These are phyloP conservation scores for Fraxinus sp. DNA, from an alignment of 305 asterid species.

Conservation along the genomic window DNA sequence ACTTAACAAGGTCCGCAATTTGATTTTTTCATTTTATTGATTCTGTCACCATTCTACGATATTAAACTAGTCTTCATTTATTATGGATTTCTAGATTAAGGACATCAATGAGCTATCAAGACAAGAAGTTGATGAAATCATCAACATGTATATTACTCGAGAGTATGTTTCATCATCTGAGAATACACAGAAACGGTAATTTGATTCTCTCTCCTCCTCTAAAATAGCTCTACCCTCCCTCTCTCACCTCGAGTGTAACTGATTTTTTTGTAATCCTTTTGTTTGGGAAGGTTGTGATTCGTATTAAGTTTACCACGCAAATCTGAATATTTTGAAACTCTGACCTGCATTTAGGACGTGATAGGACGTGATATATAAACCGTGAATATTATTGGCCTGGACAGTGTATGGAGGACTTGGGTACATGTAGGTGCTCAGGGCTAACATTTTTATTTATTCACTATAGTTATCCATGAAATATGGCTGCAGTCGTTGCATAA, in stretches of 20 bases:
- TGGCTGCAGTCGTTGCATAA: not conserved
- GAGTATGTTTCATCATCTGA: slow-evolving; percentile 64
- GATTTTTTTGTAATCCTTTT: not conserved
- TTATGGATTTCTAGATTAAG: slow-evolving; percentile 51
- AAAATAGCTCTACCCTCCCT: not conserved
- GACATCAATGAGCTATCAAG: slow-evolving; percentile 93
- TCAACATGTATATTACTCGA: slow-evolving; percentile 55
- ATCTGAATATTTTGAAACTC: not conserved
- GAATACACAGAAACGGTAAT: slow-evolving; percentile 76
- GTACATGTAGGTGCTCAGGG: not conserved
- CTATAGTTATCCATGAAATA: not conserved
- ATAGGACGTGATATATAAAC: not conserved
- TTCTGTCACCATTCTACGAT: slow-evolving; percentile 10
- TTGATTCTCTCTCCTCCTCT: slow-evolving; percentile 12
- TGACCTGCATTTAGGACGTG: not conserved
- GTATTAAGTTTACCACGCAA: not conserved
- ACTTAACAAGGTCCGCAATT: slow-evolving; percentile 64
- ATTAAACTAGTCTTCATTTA: not conserved
- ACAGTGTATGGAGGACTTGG: not conserved
- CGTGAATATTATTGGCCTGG: not conserved
- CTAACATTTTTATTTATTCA: not conserved
- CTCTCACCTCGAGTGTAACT: not conserved
- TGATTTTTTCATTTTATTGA: slow-evolving; percentile 10
- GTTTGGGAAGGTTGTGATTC: not conserved
- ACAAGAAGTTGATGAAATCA: slow-evolving; percentile 93